phyloP scores from a whole-genome alignment of 2,329 filamentous ascomycete genomes.

The Colletotrichum sp. region DNA sequence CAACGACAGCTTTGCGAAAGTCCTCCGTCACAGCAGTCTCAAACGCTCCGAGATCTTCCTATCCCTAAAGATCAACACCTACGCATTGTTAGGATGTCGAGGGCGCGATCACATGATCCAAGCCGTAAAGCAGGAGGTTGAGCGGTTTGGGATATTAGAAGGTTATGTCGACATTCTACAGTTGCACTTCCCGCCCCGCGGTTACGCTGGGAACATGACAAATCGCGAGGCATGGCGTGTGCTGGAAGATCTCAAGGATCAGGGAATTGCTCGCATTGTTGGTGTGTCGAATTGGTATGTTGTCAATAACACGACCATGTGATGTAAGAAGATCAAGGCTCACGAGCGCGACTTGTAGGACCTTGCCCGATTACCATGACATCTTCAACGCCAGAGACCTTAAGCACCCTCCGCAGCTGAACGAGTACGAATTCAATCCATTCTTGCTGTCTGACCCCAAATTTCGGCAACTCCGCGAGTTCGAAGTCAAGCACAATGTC shows the following conservation, averaged over 20 bases:
- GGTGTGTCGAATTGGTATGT: background rate
- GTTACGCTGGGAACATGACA: background rate
- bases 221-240: background rate
- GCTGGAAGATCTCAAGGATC: background rate
- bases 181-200: background rate
- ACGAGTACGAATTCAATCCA: background rate
- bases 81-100: background rate
- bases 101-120: background rate
- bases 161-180: background rate
- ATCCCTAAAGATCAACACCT: background rate
- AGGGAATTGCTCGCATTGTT: background rate
- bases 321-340: background rate
- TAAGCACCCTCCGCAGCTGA: background rate
- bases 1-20: background rate
- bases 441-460: background rate
- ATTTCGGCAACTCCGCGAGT: background rate
- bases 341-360: background rate
- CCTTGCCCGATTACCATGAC: background rate
- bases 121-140: background rate
- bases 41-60: background rate
- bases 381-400: background rate
- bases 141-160: background rate
- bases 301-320: background rate
- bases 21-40: background rate
- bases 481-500: background rate